Percentiles rank a stretch among this genome's conserved stretches.
phyloP scores from a whole-genome alignment of 108 stramenopile species.

The Nannochloropsis salina region DNA sequence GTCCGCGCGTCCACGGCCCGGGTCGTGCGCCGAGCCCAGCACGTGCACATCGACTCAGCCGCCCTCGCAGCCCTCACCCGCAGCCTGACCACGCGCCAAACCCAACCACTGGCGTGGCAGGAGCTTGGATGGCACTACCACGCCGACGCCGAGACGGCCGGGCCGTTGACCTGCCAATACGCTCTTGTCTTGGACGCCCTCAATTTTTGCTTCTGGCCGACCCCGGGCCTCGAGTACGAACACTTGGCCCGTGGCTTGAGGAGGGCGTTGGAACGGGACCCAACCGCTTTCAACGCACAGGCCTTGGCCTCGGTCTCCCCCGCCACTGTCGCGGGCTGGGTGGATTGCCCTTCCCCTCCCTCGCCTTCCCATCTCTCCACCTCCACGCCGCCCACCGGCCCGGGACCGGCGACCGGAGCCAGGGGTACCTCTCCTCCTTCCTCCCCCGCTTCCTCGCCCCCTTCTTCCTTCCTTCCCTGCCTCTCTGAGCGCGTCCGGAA shows the following conservation, averaged over 20 bases:
- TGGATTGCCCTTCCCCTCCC: too few species aligned
- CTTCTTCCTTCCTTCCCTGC: neutral
- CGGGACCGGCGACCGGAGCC: neutral
- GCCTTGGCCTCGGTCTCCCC: constrained; percentile 22
- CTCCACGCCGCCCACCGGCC: neutral
- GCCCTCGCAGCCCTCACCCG: neutral
- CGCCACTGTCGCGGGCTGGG: constrained; percentile 34
- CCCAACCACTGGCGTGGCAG: constrained; percentile 15
- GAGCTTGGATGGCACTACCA: constrained; percentile 37
- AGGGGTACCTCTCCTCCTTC: neutral
- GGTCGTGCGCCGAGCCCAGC: neutral
- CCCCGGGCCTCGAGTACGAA: constrained; percentile 55
- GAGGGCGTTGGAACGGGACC: constrained; percentile 36
- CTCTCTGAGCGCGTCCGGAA: constrained; percentile 39
- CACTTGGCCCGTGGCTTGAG: constrained; percentile 50
- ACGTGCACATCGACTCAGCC: neutral
- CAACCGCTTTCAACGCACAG: constrained; percentile 36
- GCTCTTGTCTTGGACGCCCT: constrained; percentile 54
- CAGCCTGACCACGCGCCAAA: neutral
- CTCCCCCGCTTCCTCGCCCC: neutral
- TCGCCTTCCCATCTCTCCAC: neutral
- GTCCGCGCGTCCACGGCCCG: neutral
- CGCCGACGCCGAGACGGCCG: constrained; percentile 32
- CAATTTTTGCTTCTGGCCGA: constrained; percentile 62
- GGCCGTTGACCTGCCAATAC: constrained; percentile 53